These are phyloP conservation scores for Liriodendron chinense DNA, from an alignment of 164 flowering plant species.

Conservation along the genomic window DNA sequence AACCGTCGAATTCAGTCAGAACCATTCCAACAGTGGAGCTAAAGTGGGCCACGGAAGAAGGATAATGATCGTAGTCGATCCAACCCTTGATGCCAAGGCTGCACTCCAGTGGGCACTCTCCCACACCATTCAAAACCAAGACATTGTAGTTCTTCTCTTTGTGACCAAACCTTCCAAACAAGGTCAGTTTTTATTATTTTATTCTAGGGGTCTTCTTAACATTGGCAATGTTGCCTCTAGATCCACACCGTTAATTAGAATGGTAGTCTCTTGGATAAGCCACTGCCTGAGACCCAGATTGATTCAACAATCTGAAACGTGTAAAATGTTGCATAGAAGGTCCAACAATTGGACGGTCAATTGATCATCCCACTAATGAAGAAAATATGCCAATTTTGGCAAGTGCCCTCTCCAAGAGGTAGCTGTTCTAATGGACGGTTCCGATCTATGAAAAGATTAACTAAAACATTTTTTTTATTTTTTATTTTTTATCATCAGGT, in stretches of 20 bases:
- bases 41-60: slow-evolving; percentile 32
- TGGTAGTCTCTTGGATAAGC: no score
- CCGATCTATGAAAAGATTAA: no score
- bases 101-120: slow-evolving; percentile 83
- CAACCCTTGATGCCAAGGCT: slow-evolving; percentile 57
- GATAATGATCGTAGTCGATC: slow-evolving; percentile 76
- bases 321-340: no score
- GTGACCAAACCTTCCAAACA: slow-evolving; percentile 41
- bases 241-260: no score
- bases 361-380: no score
- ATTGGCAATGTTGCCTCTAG: no score
- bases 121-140: slow-evolving; percentile 66
- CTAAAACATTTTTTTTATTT: neutral
- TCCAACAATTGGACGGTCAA: no score
- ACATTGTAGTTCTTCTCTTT: slow-evolving; percentile 57
- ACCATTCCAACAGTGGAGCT: neutral
- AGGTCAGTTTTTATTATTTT: slow-evolving; percentile 27
- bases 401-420: no score
- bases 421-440: no score
- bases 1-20: neutral
- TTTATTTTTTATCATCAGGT: slow-evolving; percentile 16
- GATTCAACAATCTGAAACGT: no score
- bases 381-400: no score
- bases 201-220: neutral
- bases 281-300: no score